These are phyloP conservation scores for Sarcodon aspratus DNA, from an alignment of 768 basidiomycete species.

Conservation along the genomic window DNA sequence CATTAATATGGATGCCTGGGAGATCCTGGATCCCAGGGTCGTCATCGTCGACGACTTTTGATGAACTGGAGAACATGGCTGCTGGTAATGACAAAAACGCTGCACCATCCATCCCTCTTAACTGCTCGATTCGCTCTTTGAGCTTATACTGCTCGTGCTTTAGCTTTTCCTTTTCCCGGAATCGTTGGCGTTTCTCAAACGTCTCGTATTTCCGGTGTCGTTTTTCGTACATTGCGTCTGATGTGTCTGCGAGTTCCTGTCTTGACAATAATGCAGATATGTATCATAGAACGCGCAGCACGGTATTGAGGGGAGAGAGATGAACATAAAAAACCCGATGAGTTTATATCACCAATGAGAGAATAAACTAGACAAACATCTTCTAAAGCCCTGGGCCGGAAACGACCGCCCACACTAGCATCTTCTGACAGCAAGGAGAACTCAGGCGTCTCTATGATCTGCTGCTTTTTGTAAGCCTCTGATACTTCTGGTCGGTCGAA, in stretches of 20 bases:
- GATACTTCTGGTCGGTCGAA: constrained; percentile 73
- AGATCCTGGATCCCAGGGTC: constrained; percentile 7
- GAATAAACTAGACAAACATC: constrained; percentile 41
- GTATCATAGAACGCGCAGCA: not conserved
- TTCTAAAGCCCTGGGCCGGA: constrained; percentile 57
- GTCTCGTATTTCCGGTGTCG: constrained; percentile 81
- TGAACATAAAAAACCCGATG: constrained; percentile 4
- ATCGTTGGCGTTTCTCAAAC: constrained; percentile 75
- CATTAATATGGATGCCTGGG: constrained; percentile 26
- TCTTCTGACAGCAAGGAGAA: constrained; percentile 37
- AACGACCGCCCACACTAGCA: constrained; percentile 51
- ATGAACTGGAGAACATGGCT: constrained; percentile 28
- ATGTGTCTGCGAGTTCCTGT: constrained; percentile 54
- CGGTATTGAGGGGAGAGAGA: constrained; percentile 4
- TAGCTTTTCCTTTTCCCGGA: constrained; percentile 86
- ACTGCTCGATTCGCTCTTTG: constrained; percentile 79
- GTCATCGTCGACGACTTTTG: constrained; percentile 12
- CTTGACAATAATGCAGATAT: not conserved
- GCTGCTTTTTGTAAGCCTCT: constrained; percentile 55
- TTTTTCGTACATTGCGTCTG: constrained; percentile 71
- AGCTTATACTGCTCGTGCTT: constrained; percentile 89
- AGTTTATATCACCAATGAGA: constrained; percentile 4
- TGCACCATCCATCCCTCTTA: constrained; percentile 58
- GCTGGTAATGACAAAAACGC: constrained; percentile 58
- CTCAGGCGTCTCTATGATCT: constrained; percentile 70